Percentiles rank a stretch among this genome's conserved stretches.
These are phyloP conservation scores for Aureobasidium sp. DNA, from an alignment of 2,329 filamentous ascomycete species.

Conservation along the genomic window DNA sequence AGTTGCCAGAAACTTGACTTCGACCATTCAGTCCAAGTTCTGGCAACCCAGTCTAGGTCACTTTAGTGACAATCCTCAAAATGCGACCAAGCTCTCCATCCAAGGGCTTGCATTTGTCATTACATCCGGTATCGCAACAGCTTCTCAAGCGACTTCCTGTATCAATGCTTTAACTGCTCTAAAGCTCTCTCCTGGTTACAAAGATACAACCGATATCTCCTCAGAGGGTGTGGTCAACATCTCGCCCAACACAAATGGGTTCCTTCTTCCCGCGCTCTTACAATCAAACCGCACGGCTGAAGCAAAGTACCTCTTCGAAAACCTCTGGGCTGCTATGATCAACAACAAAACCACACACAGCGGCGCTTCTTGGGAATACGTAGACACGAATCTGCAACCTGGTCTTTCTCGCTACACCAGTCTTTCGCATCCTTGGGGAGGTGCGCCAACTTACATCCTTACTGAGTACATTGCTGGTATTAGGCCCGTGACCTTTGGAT, in stretches of 20 bases:
- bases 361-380: conserved; percentile 40
- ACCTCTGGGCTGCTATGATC: conserved; percentile 36
- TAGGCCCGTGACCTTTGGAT: conserved; percentile 19
- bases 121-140: conserved; percentile 26
- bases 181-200: conserved; percentile 29
- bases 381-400: conserved; percentile 30
- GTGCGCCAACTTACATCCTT: conserved; percentile 37
- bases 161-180: conserved; percentile 25
- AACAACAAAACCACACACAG: conserved; percentile 27
- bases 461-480: conserved; percentile 29
- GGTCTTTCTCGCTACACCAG: conserved; percentile 36
- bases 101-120: conserved; percentile 28
- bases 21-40: conserved; percentile 24
- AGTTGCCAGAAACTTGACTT: conserved; percentile 18
- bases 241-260: conserved; percentile 40
- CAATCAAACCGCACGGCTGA: conserved; percentile 19
- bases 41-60: conserved; percentile 26
- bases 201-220: conserved; percentile 17
- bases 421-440: conserved; percentile 37
- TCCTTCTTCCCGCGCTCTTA: conserved; percentile 33
- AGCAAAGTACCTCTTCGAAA: conserved; percentile 25
- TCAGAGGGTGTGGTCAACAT: conserved; percentile 20
- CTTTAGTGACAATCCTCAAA: conserved; percentile 24
- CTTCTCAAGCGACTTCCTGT: conserved; percentile 21
- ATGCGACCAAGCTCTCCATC: conserved; percentile 25